Base-by-base conservation (phyloP, 2,329 filamentous ascomycete genomes). In the Rhynchosporium graminicola region DNA sequence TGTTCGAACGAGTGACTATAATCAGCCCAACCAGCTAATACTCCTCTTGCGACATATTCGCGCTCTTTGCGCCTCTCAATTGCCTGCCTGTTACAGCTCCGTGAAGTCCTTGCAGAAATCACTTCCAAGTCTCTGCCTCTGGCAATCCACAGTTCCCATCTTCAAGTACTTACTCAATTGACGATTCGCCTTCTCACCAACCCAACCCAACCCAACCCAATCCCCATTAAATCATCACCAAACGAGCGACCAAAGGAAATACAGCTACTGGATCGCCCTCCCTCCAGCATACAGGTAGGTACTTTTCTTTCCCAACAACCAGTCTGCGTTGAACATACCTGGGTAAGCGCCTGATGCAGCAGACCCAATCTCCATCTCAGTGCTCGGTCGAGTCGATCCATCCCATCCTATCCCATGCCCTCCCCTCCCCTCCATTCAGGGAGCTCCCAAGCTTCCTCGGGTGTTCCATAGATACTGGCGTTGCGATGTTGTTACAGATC, bases 401-500 rank as follows among this genome's bases (percentile, higher is more conserved):
- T 31, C 46, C 43, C 20, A 47, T 47, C 46, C 46, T 26, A 33
- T 29, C 51, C 43, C 29, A 42, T 42, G 15, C 50, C 48, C 33
- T 26, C 38, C 29, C 42, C 50, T 36, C 33, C 6, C 33, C 33
- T 36, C 33, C 33, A 36, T 1, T 36, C 33, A 36, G 28, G 28
- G 50, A 63, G 68, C 66, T 62, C 63, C 63, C 62, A 63, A 68
- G 60, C 69, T 74, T 75, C 70, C 67, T 70, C 69, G 69, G 67
- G 61, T 71, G 70, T 74, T 74, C 71, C 70, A 75, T 62, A 59
- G 38, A 45, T 42, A 52, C 50, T 12, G 50, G 51, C 20, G 20
- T 26, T 46, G 54, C 55, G 59, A 36, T 54, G 42, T 63, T 74
- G 75, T 74, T 74, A 76, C 74, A 76, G 72, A 71, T 72, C 59